These are phyloP conservation scores for Excoecaria agallocha DNA, from an alignment of 345 rosid genomes.

Conservation along the genomic window DNA sequence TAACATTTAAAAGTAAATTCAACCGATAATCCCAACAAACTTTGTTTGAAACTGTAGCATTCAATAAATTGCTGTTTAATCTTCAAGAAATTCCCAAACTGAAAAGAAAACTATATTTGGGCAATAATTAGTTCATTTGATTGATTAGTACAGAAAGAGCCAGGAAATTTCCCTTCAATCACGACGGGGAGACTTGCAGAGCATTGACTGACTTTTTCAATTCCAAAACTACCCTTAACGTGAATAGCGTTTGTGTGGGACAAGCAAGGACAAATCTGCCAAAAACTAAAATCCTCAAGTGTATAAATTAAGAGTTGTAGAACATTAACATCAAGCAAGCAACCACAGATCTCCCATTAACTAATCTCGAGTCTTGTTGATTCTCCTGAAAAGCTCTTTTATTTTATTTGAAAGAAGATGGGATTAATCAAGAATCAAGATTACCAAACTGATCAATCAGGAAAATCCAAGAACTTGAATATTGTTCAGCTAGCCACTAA, in stretches of 20 bases:
- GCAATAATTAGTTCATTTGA: too few species aligned
- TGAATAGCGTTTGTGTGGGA: too few species aligned
- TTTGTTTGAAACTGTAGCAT: background rate
- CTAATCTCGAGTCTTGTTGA: background rate
- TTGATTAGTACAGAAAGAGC: too few species aligned
- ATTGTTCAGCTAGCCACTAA: slow-evolving; percentile 23
- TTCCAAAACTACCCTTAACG: background rate
- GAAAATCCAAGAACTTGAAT: background rate
- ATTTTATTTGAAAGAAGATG: slow-evolving; percentile 16
- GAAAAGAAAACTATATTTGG: too few species aligned
- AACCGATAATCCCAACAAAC: too few species aligned
- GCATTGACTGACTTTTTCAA: background rate
- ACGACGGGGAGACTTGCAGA: background rate
- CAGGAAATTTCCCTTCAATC: too few species aligned
- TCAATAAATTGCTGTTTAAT: background rate
- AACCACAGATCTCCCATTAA: background rate
- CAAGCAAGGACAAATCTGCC: too few species aligned
- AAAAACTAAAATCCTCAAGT: background rate
- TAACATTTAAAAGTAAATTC: too few species aligned
- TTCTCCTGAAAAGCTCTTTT: background rate
- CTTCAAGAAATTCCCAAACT: background rate
- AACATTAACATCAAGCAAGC: background rate
- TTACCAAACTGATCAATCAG: background rate
- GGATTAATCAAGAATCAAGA: slow-evolving; percentile 5
- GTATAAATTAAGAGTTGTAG: background rate